A percentile compares a stretch with the other conserved stretches of the same genome.
Conservation (phyloP, 2,329 filamentous ascomycete genomes). For the Sporothrix globosa region DNA sequence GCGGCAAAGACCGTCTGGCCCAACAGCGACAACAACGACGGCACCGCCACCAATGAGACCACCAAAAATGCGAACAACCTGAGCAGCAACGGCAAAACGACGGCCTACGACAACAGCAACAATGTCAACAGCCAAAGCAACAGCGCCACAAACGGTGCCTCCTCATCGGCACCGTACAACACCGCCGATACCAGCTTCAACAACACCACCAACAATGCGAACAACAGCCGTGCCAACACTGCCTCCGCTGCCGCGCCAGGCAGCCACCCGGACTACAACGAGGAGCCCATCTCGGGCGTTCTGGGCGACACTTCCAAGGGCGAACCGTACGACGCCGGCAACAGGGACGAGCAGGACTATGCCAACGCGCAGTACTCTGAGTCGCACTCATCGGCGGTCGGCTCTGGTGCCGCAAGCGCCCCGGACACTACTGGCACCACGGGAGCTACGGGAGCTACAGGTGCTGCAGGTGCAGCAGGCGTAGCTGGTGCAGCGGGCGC, state of each 20-base stretch:
- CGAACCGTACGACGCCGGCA: constrained; percentile 80
- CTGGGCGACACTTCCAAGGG: constrained; percentile 67
- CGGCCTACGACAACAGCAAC: not conserved
- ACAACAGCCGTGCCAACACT: not conserved
- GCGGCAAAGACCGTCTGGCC: constrained; percentile 57
- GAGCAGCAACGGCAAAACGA: not conserved
- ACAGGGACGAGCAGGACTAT: constrained; percentile 45
- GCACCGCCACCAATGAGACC: not conserved
- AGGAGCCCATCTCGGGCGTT: constrained; percentile 73
- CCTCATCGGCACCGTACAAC: not conserved
- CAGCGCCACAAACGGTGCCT: constrained; percentile 1
- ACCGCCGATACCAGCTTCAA: not conserved
- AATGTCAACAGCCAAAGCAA: constrained; percentile 37
- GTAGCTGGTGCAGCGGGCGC: not conserved
- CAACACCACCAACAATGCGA: constrained; percentile 37
- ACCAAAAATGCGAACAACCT: not conserved
- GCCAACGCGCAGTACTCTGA: constrained; percentile 11
- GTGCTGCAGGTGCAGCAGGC: not conserved
- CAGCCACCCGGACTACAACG: constrained; percentile 46
- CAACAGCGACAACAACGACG: constrained; percentile 42
- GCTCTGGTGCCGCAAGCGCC: too few species aligned
- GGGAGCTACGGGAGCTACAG: not conserved
- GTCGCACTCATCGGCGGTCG: not conserved
- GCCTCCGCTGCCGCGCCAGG: not conserved
- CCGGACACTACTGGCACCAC: too few species aligned